Evolutionary conservation across 306 rosid species (phyloP), one percentile per base, ranked within the genome.

Genomic region (Cucurbita maxima): DNA sequence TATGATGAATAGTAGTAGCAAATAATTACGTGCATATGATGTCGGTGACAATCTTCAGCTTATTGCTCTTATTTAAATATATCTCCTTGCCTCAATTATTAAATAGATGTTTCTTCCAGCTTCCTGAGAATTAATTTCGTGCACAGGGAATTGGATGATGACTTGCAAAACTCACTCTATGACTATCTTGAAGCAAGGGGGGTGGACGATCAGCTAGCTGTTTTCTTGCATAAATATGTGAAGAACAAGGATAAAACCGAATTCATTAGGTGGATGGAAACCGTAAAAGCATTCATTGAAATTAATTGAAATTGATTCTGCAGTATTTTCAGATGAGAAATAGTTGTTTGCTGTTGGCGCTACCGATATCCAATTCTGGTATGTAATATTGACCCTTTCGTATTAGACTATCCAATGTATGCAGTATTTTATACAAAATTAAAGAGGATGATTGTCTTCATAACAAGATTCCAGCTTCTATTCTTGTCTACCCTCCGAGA

Each of bases 101-200:
- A 69, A 44, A 48, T 30, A 2, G 1, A 50, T 37, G 30, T 47
- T 16, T 14, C 56, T 44, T 5, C 50, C 37, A 5, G 11, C 9
- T 55, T 22, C 15, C 15, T 61, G 36, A 73, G 71, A 55, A 69
- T 62, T 67, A 68, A 69, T 34, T 43, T 52, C 73, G 58, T 79
- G 71, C 73, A 58, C 89, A 94, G 97, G 95, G 96, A 89, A 58
- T 84, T 91, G 86, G 97, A 91, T 67, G 96, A 94, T 83, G 86
- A 79, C 52, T 83, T 94, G 81, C 96, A 90, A 78, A 86, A 85
- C 4, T 68, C 89, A 20, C 87, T 94, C 56, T 90, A 90, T 44
- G 85, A 86, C 68, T 91, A 87, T 87, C 82, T 87, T 82, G 99
- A 91, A 81, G 87, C 72, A 47, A 87, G 99, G 84, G 92, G 89